Evolutionary conservation across 106 monocot genomes (phyloP).

Genomic region (Iris macrosiphon): DNA sequence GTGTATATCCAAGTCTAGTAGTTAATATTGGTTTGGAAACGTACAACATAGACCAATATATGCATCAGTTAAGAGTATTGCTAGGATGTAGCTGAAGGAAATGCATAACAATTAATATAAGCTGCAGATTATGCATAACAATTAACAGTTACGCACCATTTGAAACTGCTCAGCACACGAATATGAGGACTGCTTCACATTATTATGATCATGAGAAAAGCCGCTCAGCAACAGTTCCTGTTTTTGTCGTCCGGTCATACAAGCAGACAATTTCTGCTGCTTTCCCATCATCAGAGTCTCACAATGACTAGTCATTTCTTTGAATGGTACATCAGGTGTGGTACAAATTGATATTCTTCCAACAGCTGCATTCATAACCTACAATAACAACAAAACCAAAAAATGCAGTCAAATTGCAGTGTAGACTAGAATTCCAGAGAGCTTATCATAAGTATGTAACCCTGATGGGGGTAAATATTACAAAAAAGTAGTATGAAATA

Average conservation of each 20-base stretch:
- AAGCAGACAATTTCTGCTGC: constrained; percentile 67
- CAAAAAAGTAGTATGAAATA: not conserved
- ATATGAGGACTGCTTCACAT: constrained; percentile 5
- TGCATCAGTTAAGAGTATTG: too few species aligned
- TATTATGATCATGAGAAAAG: not conserved
- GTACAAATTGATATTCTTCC: constrained; percentile 64
- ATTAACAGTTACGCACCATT: not conserved
- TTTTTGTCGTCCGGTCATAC: constrained; percentile 40
- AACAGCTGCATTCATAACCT: constrained; percentile 19
- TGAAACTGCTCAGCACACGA: not conserved
- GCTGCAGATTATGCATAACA: too few species aligned
- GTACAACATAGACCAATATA: too few species aligned
- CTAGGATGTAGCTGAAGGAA: too few species aligned
- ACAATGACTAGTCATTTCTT: constrained; percentile 84
- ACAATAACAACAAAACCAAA: not conserved
- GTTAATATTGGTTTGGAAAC: too few species aligned
- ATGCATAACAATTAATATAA: too few species aligned
- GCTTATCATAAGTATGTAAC: too few species aligned
- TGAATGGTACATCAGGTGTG: constrained; percentile 64
- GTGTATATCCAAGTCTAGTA: too few species aligned
- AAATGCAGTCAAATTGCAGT: not conserved
- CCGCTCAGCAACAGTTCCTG: constrained; percentile 22
- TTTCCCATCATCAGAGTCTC: constrained; percentile 71
- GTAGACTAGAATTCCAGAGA: not conserved
- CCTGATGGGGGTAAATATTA: too few species aligned